Conservation (phyloP, 2,329 filamentous ascomycete species). For the Fusarium foetens region DNA sequence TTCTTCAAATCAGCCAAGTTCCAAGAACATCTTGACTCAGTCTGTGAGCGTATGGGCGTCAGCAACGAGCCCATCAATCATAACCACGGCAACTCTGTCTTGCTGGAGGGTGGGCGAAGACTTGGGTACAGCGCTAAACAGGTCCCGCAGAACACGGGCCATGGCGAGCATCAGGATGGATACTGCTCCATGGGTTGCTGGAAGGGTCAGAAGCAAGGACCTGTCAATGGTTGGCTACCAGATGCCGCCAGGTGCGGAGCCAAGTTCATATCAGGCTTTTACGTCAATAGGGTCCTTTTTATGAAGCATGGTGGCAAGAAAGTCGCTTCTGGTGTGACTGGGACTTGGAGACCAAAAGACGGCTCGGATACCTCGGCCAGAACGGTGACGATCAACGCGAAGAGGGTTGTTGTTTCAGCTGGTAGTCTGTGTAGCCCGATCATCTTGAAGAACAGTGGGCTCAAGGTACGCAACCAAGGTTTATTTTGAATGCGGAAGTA, state of each 20-base stretch:
- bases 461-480: background rate
- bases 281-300: background rate
- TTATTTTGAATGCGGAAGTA: too few relatives aligned
- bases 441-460: background rate
- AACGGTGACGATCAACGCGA: background rate
- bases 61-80: background rate
- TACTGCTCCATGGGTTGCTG: background rate
- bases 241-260: background rate
- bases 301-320: background rate
- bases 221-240: background rate
- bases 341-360: background rate
- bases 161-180: background rate
- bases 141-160: background rate
- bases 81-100: background rate
- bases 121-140: background rate
- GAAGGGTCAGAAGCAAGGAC: background rate
- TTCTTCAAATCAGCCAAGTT: background rate
- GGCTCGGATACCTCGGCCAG: fast-evolving
- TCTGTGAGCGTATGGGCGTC: background rate
- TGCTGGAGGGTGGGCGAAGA: background rate
- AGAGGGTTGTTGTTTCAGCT: background rate
- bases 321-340: background rate
- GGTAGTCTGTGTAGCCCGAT: background rate
- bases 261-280: background rate
- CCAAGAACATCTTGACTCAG: background rate